Evolutionary conservation across 1,284 basidiomycete species (phyloP).

Genomic region (Cryptococcus hybrid): DNA sequence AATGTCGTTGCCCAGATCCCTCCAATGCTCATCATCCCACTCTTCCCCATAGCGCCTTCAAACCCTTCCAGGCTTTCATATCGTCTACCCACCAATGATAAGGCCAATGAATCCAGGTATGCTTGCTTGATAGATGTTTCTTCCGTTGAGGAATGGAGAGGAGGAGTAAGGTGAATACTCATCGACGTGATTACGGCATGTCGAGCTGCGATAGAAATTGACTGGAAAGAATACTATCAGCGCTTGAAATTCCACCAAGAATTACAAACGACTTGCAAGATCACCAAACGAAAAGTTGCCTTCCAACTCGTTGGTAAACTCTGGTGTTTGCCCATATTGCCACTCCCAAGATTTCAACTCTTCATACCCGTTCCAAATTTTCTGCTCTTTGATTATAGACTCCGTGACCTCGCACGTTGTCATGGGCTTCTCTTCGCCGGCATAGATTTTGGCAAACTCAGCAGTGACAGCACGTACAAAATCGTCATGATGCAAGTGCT

Average conservation of each 20-base stretch:
- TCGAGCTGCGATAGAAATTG: slow-evolving; percentile 47
- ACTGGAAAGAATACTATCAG: slow-evolving; percentile 29
- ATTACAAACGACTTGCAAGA: slow-evolving; percentile 50
- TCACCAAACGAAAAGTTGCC: slow-evolving; percentile 31
- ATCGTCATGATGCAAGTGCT: slow-evolving; percentile 58
- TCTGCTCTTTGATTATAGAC: slow-evolving; percentile 44
- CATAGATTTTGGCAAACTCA: slow-evolving; percentile 70
- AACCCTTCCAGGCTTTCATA: slow-evolving; percentile 47
- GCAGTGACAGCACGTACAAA: slow-evolving; percentile 71
- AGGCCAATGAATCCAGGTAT: slow-evolving; percentile 31
- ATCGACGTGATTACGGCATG: slow-evolving; percentile 52
- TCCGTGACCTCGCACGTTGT: slow-evolving; percentile 12
- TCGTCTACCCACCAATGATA: slow-evolving; percentile 38
- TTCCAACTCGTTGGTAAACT: slow-evolving; percentile 62
- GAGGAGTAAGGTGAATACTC: slow-evolving; percentile 27
- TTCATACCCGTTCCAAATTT: slow-evolving; percentile 63
- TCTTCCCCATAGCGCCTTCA: slow-evolving; percentile 17
- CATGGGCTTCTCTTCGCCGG: slow-evolving; percentile 5
- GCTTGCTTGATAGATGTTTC: slow-evolving; percentile 19
- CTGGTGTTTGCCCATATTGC: slow-evolving; percentile 91
- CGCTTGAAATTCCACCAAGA: neutral
- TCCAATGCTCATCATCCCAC: slow-evolving; percentile 16
- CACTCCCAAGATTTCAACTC: slow-evolving; percentile 79
- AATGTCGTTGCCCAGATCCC: slow-evolving; percentile 31
- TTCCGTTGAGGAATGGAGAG: neutral